phyloP scores from a whole-genome alignment of 257 asterid genomes.

The Eucommia ulmoides region DNA sequence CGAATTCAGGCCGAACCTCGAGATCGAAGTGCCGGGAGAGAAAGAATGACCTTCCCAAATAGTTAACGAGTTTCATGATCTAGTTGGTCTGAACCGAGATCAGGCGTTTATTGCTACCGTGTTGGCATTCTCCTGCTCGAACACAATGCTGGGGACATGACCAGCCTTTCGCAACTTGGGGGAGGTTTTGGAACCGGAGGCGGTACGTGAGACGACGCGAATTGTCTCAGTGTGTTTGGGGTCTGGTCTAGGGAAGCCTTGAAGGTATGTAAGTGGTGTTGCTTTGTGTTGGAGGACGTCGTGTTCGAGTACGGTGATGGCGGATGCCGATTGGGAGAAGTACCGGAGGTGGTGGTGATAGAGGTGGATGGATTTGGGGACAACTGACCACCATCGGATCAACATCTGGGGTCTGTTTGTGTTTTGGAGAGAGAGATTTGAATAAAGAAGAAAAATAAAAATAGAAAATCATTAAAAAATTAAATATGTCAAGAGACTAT shows the following conservation, averaged over 20 bases:
- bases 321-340: slow-evolving; percentile 30
- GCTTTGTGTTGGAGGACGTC: background rate
- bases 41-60: slow-evolving; percentile 57
- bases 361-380: no score
- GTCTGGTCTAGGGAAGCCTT: slow-evolving; percentile 66
- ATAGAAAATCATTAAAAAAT: no score
- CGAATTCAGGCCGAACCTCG: slow-evolving; percentile 55
- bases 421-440: no score
- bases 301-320: slow-evolving; percentile 35
- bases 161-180: slow-evolving; percentile 64
- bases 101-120: slow-evolving; percentile 91
- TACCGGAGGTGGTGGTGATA: slow-evolving; percentile 21
- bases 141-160: slow-evolving; percentile 80
- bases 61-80: slow-evolving; percentile 83
- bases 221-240: slow-evolving; percentile 70
- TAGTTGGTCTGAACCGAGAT: slow-evolving; percentile 72
- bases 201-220: slow-evolving; percentile 53
- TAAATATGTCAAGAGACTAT: no score
- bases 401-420: no score
- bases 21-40: slow-evolving; percentile 67
- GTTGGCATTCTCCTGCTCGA: slow-evolving; percentile 89
- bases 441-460: no score
- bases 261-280: slow-evolving; percentile 37
- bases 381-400: slow-evolving; percentile 54
- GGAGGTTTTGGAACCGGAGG: slow-evolving; percentile 60